Conservation (phyloP, 2,329 filamentous ascomycete species). For the Beauveria sp. region DNA sequence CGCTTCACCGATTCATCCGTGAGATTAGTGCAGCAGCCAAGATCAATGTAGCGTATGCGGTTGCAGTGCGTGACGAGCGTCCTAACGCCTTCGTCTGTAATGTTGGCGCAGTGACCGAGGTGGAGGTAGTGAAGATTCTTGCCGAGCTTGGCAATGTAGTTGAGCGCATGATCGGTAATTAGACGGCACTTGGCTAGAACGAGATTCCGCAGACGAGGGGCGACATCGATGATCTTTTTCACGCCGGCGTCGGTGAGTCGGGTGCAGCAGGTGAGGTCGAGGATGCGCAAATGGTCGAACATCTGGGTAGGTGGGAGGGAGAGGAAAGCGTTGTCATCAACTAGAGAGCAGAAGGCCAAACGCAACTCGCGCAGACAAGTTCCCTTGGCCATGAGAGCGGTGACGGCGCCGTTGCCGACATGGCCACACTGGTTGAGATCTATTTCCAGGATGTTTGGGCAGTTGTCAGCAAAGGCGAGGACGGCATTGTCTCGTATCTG, state of each 20-base stretch:
- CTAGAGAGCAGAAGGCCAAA: constrained; percentile 73
- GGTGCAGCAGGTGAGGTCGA: constrained; percentile 85
- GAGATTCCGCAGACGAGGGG: constrained; percentile 82
- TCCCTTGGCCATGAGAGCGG: constrained; percentile 68
- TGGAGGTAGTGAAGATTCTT: constrained; percentile 98
- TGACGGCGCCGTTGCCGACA: constrained; percentile 78
- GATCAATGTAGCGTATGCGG: constrained; percentile 91
- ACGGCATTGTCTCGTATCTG: constrained; percentile 78
- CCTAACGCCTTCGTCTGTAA: constrained; percentile 84
- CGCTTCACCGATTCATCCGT: constrained; percentile 82
- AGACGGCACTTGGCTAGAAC: constrained; percentile 91
- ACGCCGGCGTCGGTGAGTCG: constrained; percentile 81
- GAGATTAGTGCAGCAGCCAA: constrained; percentile 86
- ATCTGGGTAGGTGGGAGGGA: constrained; percentile 59
- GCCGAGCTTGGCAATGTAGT: constrained; percentile 78
- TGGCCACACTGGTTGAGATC: constrained; percentile 80
- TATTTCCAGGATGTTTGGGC: constrained; percentile 90
- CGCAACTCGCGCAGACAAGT: constrained; percentile 84
- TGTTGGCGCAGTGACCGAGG: constrained; percentile 83
- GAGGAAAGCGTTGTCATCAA: constrained; percentile 84
- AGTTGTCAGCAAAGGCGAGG: constrained; percentile 77
- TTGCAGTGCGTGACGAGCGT: constrained; percentile 80
- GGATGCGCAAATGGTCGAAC: constrained; percentile 84
- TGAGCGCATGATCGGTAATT: constrained; percentile 82
- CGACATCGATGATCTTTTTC: constrained; percentile 76